Conservation (phyloP, 2,329 filamentous ascomycete genomes). For the Simplicillium aogashimaense region DNA sequence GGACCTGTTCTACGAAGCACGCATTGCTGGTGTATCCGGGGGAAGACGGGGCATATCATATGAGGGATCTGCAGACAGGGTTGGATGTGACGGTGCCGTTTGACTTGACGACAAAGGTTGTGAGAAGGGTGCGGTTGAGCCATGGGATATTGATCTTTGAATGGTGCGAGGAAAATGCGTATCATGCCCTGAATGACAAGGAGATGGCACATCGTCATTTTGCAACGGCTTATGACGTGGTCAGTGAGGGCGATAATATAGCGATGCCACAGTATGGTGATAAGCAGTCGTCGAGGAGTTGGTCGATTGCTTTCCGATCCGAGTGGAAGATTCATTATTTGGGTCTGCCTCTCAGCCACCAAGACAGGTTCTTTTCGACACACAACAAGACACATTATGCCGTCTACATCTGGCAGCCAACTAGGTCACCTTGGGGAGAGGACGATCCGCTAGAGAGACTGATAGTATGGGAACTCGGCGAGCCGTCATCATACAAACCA, state of each 20-base stretch:
- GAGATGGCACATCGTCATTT: conserved; percentile 47
- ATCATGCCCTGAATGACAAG: conserved; percentile 39
- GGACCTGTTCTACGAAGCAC: conserved; percentile 43
- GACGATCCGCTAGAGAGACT: conserved; percentile 48
- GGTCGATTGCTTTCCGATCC: conserved; percentile 38
- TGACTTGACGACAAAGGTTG: conserved; percentile 32
- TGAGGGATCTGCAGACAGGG: conserved; percentile 40
- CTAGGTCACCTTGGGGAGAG: conserved; percentile 43
- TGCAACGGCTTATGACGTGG: conserved; percentile 47
- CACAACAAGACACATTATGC: conserved; percentile 51
- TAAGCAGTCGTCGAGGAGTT: conserved; percentile 11
- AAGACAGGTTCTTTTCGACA: conserved; percentile 52
- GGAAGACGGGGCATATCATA: conserved; percentile 22
- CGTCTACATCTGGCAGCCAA: conserved; percentile 52
- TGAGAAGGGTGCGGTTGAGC: conserved; percentile 44
- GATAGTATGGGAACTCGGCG: conserved; percentile 49
- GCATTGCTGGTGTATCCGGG: conserved; percentile 45
- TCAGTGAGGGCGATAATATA: conserved; percentile 4
- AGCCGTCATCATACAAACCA: conserved; percentile 35
- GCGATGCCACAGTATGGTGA: conserved; percentile 1
- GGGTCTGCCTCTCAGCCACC: conserved; percentile 41
- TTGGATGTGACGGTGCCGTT: conserved; percentile 39
- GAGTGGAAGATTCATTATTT: conserved; percentile 53
- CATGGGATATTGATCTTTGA: conserved; percentile 50
- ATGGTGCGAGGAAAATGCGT: conserved; percentile 46